Evolutionary conservation across 164 flowering plant species (phyloP), one percentile per base, ranked within the genome.

Genomic region (Sedum album): DNA sequence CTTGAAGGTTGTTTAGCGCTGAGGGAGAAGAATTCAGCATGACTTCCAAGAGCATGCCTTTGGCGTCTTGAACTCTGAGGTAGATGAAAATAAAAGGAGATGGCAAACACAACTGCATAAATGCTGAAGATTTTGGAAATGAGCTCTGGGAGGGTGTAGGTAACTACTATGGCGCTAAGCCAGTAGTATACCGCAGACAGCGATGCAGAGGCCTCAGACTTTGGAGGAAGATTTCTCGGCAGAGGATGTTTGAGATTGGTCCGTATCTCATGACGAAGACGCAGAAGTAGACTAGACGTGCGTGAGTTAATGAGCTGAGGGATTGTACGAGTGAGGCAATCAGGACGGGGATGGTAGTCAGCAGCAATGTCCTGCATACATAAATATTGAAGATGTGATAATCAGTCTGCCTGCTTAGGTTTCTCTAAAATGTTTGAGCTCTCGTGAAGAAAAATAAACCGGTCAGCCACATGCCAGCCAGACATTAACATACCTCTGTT

Each of bases 391-490:
- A 46, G 33, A 26, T 42, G 23, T 39, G 20, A 64, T 20, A 64
- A 13, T 6, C 2, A 1, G 28, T 53, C 30, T 11, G 6, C n/a
- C 13, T 53, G 60, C 1, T 21, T 21, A 20, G 14, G 14, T 53
- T 53, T 53, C 7, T 6, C 13, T 53, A 23, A 44, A 53, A 6
- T 53, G 60, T 53, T 53, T 21, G 14, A 21, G 28, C 30, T 49
- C 1, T 14, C 5, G 25, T n/a, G 13, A 55, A 66, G 5, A 23
- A 15, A 15, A 49, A 49, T 13, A 83, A 36, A 68, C 85, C 91
- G 87, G 85, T 86, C 21, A 86, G 88, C 77, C 79, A 78, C 88
- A 86, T 86, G n/a, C n/a, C n/a, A n/a, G n/a, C n/a, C n/a, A n/a
- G n/a, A n/a, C n/a, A n/a, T n/a, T n/a, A n/a, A n/a, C n/a, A n/a